These are phyloP conservation scores for Albugo laibachii DNA, from an alignment of 352 stramenopile species.

Conservation along the genomic window DNA sequence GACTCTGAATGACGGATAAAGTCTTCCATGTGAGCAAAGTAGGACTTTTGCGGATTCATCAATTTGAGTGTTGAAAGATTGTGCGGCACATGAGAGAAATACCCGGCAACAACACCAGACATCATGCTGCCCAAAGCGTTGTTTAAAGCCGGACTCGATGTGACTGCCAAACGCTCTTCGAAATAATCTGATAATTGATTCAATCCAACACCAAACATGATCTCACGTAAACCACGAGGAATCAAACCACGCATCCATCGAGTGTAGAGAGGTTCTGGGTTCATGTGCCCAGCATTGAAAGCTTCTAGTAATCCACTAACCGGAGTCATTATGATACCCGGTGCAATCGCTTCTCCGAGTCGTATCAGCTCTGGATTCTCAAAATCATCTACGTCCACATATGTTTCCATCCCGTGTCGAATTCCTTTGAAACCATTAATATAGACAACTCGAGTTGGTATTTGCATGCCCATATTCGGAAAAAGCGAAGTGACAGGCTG, in stretches of 20 bases:
- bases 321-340: slow-evolving; percentile 86
- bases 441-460: slow-evolving; percentile 83
- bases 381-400: slow-evolving; percentile 67
- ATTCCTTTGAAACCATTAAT: slow-evolving; percentile 89
- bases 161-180: slow-evolving; percentile 74
- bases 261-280: slow-evolving; percentile 72
- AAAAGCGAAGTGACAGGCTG: slow-evolving; percentile 70
- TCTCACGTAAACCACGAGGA: slow-evolving; percentile 72
- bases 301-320: slow-evolving; percentile 83
- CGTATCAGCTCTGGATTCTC: slow-evolving; percentile 63
- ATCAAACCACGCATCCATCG: slow-evolving; percentile 80
- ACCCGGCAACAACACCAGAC: slow-evolving; percentile 81
- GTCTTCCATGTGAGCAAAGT: slow-evolving; percentile 65
- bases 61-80: slow-evolving; percentile 92
- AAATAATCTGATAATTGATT: slow-evolving; percentile 90
- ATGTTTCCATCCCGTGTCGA: slow-evolving; percentile 66
- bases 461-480: slow-evolving; percentile 88
- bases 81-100: slow-evolving; percentile 89
- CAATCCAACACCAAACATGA: slow-evolving; percentile 86
- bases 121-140: slow-evolving; percentile 79
- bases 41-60: slow-evolving; percentile 81
- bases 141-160: slow-evolving; percentile 42
- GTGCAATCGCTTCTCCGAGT: slow-evolving; percentile 59
- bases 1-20: slow-evolving; percentile 66
- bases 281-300: slow-evolving; percentile 87